Base-by-base conservation (phyloP, 1,139 yeast genomes). In the Kurtzmaniella quercitrusa region DNA sequence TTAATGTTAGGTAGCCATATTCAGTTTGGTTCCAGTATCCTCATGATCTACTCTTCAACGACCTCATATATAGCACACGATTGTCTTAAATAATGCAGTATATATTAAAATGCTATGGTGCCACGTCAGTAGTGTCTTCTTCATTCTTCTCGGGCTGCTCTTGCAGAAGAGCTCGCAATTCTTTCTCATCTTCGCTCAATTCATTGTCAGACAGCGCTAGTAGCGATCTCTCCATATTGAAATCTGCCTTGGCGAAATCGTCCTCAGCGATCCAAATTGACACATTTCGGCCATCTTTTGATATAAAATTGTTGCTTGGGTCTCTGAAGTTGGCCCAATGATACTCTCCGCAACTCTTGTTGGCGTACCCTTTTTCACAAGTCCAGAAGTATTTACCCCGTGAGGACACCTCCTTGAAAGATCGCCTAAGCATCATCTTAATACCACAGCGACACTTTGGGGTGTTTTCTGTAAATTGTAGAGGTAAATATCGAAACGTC, bases 401-500 rank as follows among this genome's bases (percentile, higher is more conserved):
- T 6, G 63, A 63, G 15, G 56, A 54, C 1, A 69, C 66, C 3
- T 61, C 60, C 50, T 75, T 77, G 52, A 55, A 75, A 39, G 77
- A 60, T 46, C 83, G 58, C 42, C 82, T 56, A 12, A 79, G 54
- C 4, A 68, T 66, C 83, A 79, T 79, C 4, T 64, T 56, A 6
- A 58, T 46, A 1, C 60, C 59, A 51, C 85, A 79, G 42, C 58
- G 61, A 56, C 94, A 85, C 41, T 48, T 55, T 0, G 90, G 89
- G 2, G 69, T 48, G 17, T 63, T 54, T 0, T 64, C 56, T 0
- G 60, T 41, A 51, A 64, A 62, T 29, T 61, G 46, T 34, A 67
- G 48, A 9, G 75, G 70, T 47, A 73, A 77, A 68, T 74, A 70
- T 31, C 94, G 61, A 55, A 77, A 84, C 0, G 94, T 85, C 38